Evolutionary conservation across 768 basidiomycete species (phyloP), one percentile per base, ranked within the genome.

Genomic region (Podaxis sp.): DNA sequence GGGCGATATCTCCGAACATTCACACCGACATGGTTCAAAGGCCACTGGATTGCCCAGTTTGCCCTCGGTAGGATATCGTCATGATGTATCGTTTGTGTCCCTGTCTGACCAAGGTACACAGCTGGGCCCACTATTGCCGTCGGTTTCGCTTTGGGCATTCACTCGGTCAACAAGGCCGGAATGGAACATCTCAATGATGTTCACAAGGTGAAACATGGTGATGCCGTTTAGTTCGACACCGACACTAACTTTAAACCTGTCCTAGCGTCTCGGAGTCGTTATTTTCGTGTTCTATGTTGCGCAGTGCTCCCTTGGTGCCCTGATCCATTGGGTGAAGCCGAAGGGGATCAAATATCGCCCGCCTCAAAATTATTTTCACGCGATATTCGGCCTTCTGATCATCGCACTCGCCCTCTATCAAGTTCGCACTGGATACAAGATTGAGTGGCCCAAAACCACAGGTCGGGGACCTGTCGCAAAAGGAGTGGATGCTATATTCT

Each of bases 311-410:
- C 70, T 86, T 13, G 86, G 86, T 4, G 78, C 80, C 2, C 57
- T 82, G 57, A 82, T 86, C 61, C 85, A 87, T 65, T 84, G 73
- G 66, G 66, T 83, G 61, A 85, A 86, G 68, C 77, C 78, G 38
- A 75, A 73, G 19, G 63, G 71, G 40, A 56, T 67, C 5, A 65
- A 64, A 0, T 66, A 73, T 29, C 81, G 81, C 29, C 86, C 81
- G 7, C 70, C 76, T 50, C 85, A 81, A 64, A 87, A 89, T 68
- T 87, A 85, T 68, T 33, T 80, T 27, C 87, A 89, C 66, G 85
- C 83, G 12, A 61, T 83, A 13, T 59, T 86, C 0, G 87, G 86
- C 0, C 67, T 87, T 33, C 52, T 75, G 9, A 79, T 83, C 54
- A 78, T 88, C 57, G 80, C 68, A 6, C 71, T 85, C 9, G 76